Conservation (phyloP, 1,139 yeast species). For the Pichia sp. region DNA sequence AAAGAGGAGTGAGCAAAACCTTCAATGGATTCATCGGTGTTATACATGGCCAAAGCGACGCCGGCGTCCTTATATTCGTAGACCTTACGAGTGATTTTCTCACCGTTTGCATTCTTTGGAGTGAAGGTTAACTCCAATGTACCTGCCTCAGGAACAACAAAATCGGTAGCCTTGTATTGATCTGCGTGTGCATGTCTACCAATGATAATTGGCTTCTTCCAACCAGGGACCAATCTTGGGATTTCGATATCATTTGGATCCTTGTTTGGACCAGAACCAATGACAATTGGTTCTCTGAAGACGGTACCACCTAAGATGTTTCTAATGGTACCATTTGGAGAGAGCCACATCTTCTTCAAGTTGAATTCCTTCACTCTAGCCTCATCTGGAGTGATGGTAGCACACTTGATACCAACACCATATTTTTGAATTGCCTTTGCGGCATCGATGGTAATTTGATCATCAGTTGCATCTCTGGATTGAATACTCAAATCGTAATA, state of each 20-base stretch:
- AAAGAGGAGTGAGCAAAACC: constrained; percentile 93
- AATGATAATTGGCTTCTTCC: constrained; percentile 93
- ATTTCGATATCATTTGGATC: constrained; percentile 40
- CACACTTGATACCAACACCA: constrained; percentile 94
- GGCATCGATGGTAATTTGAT: constrained; percentile 81
- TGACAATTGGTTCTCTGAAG: constrained; percentile 93
- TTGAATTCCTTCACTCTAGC: constrained; percentile 85
- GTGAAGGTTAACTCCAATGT: constrained; percentile 69
- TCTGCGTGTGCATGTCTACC: constrained; percentile 98
- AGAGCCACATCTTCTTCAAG: constrained; percentile 93
- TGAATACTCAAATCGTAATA: constrained; percentile 87
- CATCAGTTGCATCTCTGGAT: constrained; percentile 81
- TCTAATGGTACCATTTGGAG: constrained; percentile 95
- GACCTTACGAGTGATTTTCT: constrained; percentile 46
- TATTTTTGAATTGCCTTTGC: constrained; percentile 85
- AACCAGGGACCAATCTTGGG: constrained; percentile 84
- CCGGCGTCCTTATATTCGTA: constrained; percentile 73
- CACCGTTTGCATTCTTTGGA: constrained; percentile 59
- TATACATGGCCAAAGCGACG: constrained; percentile 90
- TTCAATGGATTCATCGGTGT: constrained; percentile 81
- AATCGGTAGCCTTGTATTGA: constrained; percentile 90
- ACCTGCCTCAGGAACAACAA: constrained; percentile 75
- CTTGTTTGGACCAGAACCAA: constrained; percentile 33
- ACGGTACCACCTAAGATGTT: constrained; percentile 94
- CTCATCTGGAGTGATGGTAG: constrained; percentile 98